Evolutionary conservation across 2,329 filamentous ascomycete species (phyloP).

Genomic region (Neonectria punicea): DNA sequence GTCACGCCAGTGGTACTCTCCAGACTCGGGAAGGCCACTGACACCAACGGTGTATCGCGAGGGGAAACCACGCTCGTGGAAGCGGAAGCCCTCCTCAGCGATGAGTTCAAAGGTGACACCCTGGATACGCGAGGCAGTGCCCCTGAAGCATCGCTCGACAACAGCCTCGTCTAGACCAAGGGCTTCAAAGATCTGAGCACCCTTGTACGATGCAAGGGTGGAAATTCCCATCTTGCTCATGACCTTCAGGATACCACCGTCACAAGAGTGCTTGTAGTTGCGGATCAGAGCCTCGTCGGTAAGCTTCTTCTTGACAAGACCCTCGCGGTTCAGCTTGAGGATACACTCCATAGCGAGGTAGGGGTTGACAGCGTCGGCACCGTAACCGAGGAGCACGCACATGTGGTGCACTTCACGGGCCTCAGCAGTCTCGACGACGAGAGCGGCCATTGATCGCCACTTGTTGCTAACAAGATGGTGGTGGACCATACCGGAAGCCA

Average conservation of each 20-base stretch:
- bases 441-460: constrained; percentile 88
- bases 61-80: constrained; percentile 94
- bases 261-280: constrained; percentile 97
- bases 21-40: constrained; percentile 87
- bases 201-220: constrained; percentile 95
- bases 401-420: constrained; percentile 98
- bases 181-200: constrained; percentile 96
- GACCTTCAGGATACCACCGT: constrained; percentile 96
- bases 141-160: constrained; percentile 93
- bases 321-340: constrained; percentile 94
- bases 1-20: constrained; percentile 98
- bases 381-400: constrained; percentile 97
- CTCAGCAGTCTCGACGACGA: constrained; percentile 92
- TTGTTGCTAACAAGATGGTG: constrained; percentile 96
- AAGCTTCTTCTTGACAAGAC: constrained; percentile 90
- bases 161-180: constrained; percentile 92
- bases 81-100: constrained; percentile 91
- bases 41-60: constrained; percentile 80
- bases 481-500: constrained; percentile 93
- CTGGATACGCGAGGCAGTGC: constrained; percentile 93
- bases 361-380: constrained; percentile 92
- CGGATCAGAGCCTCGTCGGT: constrained; percentile 83
- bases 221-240: constrained; percentile 99
- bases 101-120: constrained; percentile 94
- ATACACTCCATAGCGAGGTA: constrained; percentile 98